phyloP scores from a whole-genome alignment of 345 rosid species.

The Capsella bursapastoris region DNA sequence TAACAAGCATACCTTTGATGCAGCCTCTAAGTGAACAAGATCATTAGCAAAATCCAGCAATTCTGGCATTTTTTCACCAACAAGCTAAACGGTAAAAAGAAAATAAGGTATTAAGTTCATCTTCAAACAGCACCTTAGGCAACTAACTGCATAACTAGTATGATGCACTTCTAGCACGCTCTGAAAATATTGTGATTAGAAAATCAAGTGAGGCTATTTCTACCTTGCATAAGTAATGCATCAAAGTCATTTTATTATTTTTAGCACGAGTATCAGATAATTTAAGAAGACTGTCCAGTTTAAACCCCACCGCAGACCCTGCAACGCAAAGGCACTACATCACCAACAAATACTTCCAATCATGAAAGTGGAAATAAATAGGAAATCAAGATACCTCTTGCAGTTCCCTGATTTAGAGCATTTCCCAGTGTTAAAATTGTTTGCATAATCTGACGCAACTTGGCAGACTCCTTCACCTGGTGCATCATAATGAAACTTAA shows the following conservation, averaged over 20 bases:
- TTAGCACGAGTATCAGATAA: conserved; percentile 95
- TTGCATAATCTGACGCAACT: conserved; percentile 98
- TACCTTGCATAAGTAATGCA: conserved; percentile 99
- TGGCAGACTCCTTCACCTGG: conserved; percentile 92
- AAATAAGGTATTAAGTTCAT: conserved; percentile 6
- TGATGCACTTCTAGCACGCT: conserved; percentile 4
- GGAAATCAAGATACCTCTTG: conserved; percentile 63
- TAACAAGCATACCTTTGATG: conserved; percentile 75
- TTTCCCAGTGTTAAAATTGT: conserved; percentile 94
- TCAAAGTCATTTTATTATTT: conserved; percentile 94
- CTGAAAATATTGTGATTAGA: background rate
- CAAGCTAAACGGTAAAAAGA: conserved; percentile 56
- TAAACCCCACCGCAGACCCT: conserved; percentile 99
- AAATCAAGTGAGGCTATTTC: conserved; percentile 11
- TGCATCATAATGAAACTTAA: conserved; percentile 24
- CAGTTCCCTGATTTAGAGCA: conserved; percentile 99
- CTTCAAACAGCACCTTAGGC: conserved; percentile 19
- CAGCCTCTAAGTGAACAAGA: conserved; percentile 89
- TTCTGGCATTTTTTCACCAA: conserved; percentile 94
- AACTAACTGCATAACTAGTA: conserved; percentile 13
- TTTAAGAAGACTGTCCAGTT: conserved; percentile 96
- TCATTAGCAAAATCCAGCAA: conserved; percentile 89
- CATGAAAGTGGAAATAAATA: conserved; percentile 4
- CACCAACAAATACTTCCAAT: conserved; percentile 21
- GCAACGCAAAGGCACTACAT: conserved; percentile 37